Conservation (phyloP, 1,139 yeast species). For the Pneumocystis wakefieldiae region DNA sequence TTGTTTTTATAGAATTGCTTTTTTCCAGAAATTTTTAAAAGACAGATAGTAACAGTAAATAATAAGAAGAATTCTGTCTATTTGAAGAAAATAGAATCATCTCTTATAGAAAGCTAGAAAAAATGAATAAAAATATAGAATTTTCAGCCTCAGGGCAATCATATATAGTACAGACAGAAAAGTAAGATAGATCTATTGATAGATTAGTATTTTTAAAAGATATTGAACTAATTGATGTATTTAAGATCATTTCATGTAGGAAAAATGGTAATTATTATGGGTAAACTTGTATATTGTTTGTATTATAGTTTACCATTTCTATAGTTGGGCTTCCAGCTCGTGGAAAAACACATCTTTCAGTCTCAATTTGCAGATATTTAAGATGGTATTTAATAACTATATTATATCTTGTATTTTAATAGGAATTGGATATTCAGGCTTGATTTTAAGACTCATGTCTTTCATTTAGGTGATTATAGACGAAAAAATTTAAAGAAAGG, state of each 20-base stretch:
- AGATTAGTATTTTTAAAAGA: background rate
- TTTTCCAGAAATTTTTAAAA: background rate
- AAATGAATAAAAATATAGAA: too few species aligned
- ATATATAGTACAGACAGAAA: background rate
- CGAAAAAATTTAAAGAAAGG: conserved; percentile 35
- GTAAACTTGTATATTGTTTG: background rate
- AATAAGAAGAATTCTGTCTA: too few species aligned
- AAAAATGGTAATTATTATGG: background rate
- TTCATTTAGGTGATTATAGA: conserved; percentile 86
- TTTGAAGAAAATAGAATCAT: too few species aligned
- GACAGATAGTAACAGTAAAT: too few species aligned
- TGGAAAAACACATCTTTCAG: conserved; percentile 88
- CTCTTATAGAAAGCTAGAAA: too few species aligned
- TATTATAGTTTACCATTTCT: background rate
- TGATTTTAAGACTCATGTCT: conserved; percentile 83
- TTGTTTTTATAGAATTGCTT: too few species aligned
- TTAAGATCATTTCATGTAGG: conserved; percentile 81
- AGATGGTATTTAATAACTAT: conserved; percentile 36
- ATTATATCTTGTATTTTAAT: conserved; percentile 19
- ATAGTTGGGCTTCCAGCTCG: conserved; percentile 92
- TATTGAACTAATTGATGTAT: background rate
- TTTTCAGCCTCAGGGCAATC: too few species aligned
- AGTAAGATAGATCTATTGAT: background rate
- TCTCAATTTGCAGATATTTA: conserved; percentile 74
- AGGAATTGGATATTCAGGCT: conserved; percentile 24